Conservation (phyloP, 179 eudicot species). For the Nepenthes alata region DNA sequence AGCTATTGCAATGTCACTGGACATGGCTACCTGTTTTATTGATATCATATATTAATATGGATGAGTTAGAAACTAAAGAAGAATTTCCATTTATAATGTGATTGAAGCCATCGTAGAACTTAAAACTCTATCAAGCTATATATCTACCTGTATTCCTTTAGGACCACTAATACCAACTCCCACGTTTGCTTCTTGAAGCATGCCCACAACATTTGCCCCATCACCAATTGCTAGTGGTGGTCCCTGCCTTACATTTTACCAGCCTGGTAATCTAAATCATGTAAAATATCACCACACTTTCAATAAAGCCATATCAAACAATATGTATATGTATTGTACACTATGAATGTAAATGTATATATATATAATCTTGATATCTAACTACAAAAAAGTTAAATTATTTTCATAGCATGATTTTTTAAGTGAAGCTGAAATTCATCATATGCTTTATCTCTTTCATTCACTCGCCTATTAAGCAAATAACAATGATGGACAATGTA, state of each 20-base stretch:
- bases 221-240: conserved; percentile 65
- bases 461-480: no score
- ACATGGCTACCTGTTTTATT: conserved; percentile 66
- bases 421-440: no score
- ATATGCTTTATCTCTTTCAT: no score
- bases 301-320: no score
- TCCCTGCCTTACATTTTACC: conserved; percentile 35
- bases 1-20: conserved; percentile 80
- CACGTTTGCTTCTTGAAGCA: conserved; percentile 78
- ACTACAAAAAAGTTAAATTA: no score
- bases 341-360: no score
- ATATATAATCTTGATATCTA: no score
- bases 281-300: conserved; percentile 1
- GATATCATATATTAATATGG: no score
- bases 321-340: no score
- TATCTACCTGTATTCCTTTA: conserved; percentile 72
- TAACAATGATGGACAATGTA: no score
- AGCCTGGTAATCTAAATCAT: conserved; percentile 44
- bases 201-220: conserved; percentile 74
- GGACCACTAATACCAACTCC: conserved; percentile 66
- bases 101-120: conserved; percentile 9
- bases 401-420: no score
- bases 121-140: not conserved
- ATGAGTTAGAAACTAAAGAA: no score
- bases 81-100: not conserved